Evolutionary conservation across 2,329 filamentous ascomycete genomes (phyloP).

Genomic region (Bimuria novae-zelandiae): DNA sequence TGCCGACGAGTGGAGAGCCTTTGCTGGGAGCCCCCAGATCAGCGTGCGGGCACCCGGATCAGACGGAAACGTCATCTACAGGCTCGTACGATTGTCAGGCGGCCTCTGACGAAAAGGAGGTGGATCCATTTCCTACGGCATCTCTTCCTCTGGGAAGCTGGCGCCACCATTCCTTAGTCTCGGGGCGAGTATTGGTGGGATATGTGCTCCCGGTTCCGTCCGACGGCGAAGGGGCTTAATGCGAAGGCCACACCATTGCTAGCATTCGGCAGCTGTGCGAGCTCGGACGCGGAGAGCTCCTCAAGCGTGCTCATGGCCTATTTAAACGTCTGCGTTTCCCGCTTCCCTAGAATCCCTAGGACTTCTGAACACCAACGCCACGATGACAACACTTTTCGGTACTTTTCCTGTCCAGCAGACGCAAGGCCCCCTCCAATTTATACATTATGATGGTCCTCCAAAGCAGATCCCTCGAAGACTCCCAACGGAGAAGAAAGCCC

Average conservation of each 20-base stretch:
- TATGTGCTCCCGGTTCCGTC: slow-evolving; percentile 6
- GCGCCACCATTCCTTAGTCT: slow-evolving; percentile 9
- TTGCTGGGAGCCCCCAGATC: slow-evolving; percentile 1
- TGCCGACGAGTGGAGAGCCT: slow-evolving; percentile 9
- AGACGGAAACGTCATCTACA: slow-evolving; percentile 7
- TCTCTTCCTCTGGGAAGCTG: slow-evolving; percentile 6
- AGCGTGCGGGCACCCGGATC: slow-evolving; percentile 9
- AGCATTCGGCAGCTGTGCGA: slow-evolving; percentile 2
- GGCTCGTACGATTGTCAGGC: background rate
- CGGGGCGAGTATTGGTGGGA: slow-evolving; percentile 13
- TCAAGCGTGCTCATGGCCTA: slow-evolving; percentile 9
- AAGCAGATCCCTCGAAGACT: background rate
- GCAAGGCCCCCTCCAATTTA: slow-evolving; percentile 10
- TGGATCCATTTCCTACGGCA: slow-evolving; percentile 4
- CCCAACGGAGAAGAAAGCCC: background rate
- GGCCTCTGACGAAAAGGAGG: slow-evolving; percentile 12
- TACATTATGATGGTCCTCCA: slow-evolving; percentile 12
- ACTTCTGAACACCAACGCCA: slow-evolving; percentile 6
- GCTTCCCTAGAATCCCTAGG: slow-evolving; percentile 7
- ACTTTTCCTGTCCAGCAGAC: slow-evolving; percentile 4
- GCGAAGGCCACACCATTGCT: slow-evolving; percentile 13
- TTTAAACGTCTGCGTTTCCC: slow-evolving; percentile 13
- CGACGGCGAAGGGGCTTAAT: slow-evolving; percentile 14
- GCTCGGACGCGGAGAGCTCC: slow-evolving; percentile 8
- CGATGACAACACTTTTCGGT: slow-evolving; percentile 10